Conservation (phyloP, 2,329 filamentous ascomycete genomes). For the Sporothrix inflata region DNA sequence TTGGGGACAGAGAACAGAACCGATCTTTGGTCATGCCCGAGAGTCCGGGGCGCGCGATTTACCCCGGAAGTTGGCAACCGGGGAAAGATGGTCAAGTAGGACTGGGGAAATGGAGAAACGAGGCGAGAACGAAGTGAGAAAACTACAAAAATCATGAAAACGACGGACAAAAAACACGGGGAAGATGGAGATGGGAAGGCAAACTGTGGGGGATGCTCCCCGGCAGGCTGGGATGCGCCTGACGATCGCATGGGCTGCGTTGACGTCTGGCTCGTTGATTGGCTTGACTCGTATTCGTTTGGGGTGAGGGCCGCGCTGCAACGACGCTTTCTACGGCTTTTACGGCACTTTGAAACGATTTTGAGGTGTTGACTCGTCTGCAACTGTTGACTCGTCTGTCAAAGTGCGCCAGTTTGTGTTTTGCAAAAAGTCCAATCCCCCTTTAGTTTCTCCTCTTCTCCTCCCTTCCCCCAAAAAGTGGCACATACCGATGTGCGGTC, state of each 20-base stretch:
- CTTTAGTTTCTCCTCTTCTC: background rate
- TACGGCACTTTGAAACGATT: background rate
- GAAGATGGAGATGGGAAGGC: background rate
- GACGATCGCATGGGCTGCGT: background rate
- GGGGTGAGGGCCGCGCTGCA: background rate
- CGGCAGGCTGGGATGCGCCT: background rate
- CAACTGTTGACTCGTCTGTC: background rate
- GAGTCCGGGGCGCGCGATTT: background rate
- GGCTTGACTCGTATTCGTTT: slow-evolving; percentile 3
- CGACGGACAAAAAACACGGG: background rate
- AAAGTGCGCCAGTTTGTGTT: background rate
- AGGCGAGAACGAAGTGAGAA: background rate
- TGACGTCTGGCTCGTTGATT: background rate
- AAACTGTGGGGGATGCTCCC: background rate
- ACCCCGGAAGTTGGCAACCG: slow-evolving; percentile 12
- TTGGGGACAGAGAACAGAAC: background rate
- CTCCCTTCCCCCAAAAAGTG: background rate
- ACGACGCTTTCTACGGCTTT: background rate
- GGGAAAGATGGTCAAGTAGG: background rate
- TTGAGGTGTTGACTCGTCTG: background rate
- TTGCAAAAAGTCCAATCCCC: background rate
- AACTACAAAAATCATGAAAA: background rate
- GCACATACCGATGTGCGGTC: background rate
- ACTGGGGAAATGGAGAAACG: background rate
- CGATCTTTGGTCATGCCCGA: background rate